Conservation (phyloP, 2,329 filamentous ascomycete species). For the Phialophora tarda region DNA sequence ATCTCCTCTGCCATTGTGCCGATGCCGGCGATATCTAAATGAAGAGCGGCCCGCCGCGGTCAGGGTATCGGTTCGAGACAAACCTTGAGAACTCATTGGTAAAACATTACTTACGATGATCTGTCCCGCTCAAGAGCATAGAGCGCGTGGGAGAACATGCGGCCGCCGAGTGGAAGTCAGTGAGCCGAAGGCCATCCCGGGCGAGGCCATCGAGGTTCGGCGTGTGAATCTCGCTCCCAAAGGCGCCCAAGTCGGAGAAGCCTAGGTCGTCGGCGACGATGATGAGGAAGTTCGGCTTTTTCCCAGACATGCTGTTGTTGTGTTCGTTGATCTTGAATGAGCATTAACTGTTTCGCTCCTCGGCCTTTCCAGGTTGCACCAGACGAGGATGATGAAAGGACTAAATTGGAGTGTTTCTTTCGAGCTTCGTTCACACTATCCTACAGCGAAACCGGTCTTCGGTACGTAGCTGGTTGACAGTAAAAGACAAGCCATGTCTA, state of each 20-base stretch:
- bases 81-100: background rate
- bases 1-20: constrained; percentile 42
- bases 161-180: constrained; percentile 41
- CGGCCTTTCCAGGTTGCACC: too few relatives aligned
- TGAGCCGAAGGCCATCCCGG: constrained; percentile 38
- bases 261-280: constrained; percentile 31
- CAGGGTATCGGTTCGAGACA: background rate
- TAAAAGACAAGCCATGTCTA: too few relatives aligned
- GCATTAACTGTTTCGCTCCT: too few relatives aligned
- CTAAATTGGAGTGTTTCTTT: too few relatives aligned
- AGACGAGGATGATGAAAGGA: too few relatives aligned
- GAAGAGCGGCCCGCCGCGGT: constrained; percentile 27
- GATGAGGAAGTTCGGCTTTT: background rate
- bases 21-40: constrained; percentile 43
- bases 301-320: too few relatives aligned
- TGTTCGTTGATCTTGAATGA: too few relatives aligned
- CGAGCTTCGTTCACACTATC: too few relatives aligned
- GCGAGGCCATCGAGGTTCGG: constrained; percentile 36
- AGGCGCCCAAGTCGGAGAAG: constrained; percentile 41
- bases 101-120: constrained; percentile 14
- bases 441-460: too few relatives aligned
- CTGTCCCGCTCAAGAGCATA: constrained; percentile 46
- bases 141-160: constrained; percentile 44
- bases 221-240: constrained; percentile 44
- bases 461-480: too few relatives aligned